Evolutionary conservation across 805 yeast species (phyloP).

Genomic region (Sugiyamaella qingdaonensis): DNA sequence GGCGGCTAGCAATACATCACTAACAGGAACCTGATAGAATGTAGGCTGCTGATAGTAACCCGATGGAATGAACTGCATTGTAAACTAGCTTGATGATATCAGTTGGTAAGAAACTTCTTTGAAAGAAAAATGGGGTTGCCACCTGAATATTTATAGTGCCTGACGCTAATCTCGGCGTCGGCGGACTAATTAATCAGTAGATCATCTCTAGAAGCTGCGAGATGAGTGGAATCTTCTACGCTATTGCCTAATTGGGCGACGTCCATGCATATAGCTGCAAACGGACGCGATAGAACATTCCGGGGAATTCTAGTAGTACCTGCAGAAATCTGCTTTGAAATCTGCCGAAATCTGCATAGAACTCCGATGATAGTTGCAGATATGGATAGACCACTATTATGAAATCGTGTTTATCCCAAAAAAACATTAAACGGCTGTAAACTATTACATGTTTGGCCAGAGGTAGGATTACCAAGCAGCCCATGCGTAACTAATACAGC

Average conservation of each 20-base stretch:
- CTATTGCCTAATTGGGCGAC: background rate
- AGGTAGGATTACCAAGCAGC: too few relatives aligned
- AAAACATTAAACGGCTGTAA: too few relatives aligned
- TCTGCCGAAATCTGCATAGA: background rate
- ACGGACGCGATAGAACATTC: background rate
- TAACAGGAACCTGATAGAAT: background rate
- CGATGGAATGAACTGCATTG: slow-evolving; percentile 7
- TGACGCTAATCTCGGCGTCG: background rate
- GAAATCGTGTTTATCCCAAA: too few relatives aligned
- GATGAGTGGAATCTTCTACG: background rate
- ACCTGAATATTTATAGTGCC: background rate
- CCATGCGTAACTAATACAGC: too few relatives aligned
- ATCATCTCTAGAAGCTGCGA: background rate
- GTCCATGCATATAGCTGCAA: background rate
- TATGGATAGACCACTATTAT: too few relatives aligned
- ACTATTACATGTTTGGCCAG: too few relatives aligned
- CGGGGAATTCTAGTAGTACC: background rate
- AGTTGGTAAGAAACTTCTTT: too few relatives aligned
- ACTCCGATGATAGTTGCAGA: background rate
- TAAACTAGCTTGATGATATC: background rate
- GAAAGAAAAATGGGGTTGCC: too few relatives aligned
- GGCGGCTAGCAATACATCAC: slow-evolving; percentile 6
- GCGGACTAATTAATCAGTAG: background rate
- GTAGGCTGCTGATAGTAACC: slow-evolving; percentile 7
- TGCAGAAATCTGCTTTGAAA: background rate